phyloP scores from a whole-genome alignment of 164 flowering plant species.

The Tetracentron sinense region DNA sequence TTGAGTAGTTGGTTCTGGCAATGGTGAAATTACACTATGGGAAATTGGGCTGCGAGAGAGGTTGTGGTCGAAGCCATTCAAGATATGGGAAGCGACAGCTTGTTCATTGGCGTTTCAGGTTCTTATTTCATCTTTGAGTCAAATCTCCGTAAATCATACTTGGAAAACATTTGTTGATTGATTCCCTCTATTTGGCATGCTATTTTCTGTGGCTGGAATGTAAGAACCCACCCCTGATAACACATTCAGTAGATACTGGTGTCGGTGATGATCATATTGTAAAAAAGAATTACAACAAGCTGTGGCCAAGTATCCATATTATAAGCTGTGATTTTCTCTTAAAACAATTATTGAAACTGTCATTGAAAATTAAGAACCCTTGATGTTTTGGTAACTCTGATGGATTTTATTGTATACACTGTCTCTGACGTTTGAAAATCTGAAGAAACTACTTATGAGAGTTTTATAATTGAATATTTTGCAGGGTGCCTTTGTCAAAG shows the following conservation, averaged over 20 bases:
- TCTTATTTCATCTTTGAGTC: constrained; percentile 9
- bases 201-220: neutral
- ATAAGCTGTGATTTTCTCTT: no score
- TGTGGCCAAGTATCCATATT: no score
- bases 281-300: no score
- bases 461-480: constrained; percentile 5
- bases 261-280: no score
- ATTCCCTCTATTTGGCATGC: no score
- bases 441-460: neutral
- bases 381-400: no score
- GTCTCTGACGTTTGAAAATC: neutral
- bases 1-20: constrained; percentile 62
- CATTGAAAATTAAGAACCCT: neutral
- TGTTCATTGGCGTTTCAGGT: constrained; percentile 65
- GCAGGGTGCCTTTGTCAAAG: constrained; percentile 63
- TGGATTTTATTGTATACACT: neutral
- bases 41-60: constrained; percentile 66
- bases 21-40: constrained; percentile 77
- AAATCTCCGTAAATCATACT: neutral
- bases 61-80: constrained; percentile 65
- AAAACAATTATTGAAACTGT: no score
- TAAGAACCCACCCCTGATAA: no score
- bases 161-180: neutral
- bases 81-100: constrained; percentile 55
- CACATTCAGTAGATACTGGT: no score